A percentile compares a stretch with the other conserved stretches of the same genome.
phyloP scores from a whole-genome alignment of 805 yeast species.

The Candida morakotiae region DNA sequence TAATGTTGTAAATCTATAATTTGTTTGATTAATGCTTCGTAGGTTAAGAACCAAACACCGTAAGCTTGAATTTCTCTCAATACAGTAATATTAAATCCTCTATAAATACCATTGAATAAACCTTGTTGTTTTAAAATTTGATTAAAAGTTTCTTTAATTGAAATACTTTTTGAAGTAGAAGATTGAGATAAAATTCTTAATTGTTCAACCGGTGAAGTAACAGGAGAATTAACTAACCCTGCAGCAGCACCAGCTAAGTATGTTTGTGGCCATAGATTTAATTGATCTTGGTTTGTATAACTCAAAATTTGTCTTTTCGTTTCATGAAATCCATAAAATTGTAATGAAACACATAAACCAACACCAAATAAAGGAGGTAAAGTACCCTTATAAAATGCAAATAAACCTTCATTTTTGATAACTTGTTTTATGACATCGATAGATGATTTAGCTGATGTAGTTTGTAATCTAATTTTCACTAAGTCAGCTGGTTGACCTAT shows the following conservation, averaged over 20 bases:
- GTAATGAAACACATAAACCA: constrained; percentile 63
- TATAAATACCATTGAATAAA: constrained; percentile 42
- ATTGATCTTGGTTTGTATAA: constrained; percentile 18
- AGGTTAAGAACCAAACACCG: constrained; percentile 70
- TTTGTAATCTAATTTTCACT: constrained; percentile 41
- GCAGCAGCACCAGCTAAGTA: constrained; percentile 63
- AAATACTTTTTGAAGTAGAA: constrained; percentile 22
- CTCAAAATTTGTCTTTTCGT: constrained; percentile 54
- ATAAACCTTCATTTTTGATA: constrained; percentile 35
- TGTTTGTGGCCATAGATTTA: constrained; percentile 53
- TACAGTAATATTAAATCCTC: constrained; percentile 54
- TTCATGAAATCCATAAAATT: constrained; percentile 70
- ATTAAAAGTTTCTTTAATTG: constrained; percentile 32
- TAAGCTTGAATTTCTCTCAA: constrained; percentile 67
- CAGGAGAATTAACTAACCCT: constrained; percentile 61
- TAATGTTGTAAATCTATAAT: constrained; percentile 30
- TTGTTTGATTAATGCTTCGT: constrained; percentile 49
- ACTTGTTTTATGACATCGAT: constrained; percentile 31
- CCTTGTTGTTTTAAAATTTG: constrained; percentile 44
- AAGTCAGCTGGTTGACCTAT: constrained; percentile 46
- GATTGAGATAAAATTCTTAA: constrained; percentile 59
- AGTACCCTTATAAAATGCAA: constrained; percentile 44
- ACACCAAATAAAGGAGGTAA: constrained; percentile 43
- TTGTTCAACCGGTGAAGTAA: constrained; percentile 65
- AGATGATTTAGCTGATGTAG: constrained; percentile 28